Evolutionary conservation across 148 eudicot genomes (phyloP).

Genomic region (Nepenthes mirabilis): DNA sequence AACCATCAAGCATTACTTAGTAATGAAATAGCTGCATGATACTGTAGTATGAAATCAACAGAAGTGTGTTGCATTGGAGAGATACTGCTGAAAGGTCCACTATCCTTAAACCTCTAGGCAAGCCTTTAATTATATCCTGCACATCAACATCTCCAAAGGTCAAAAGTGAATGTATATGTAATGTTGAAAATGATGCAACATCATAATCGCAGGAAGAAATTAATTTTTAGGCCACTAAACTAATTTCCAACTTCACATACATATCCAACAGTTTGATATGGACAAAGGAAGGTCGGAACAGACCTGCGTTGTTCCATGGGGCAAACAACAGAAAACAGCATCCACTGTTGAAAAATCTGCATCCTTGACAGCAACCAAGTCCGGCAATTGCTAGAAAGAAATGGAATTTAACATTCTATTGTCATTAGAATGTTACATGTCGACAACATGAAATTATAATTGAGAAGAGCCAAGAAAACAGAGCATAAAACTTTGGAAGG

Average conservation of each 20-base stretch:
- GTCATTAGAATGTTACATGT: neutral
- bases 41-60: neutral
- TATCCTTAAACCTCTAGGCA: slow-evolving; percentile 63
- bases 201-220: neutral
- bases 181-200: neutral
- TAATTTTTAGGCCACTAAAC: too few species aligned
- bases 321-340: slow-evolving; percentile 98
- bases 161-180: neutral
- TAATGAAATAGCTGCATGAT: neutral
- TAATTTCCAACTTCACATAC: too few species aligned
- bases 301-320: slow-evolving; percentile 99
- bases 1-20: slow-evolving; percentile 8
- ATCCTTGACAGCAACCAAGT: slow-evolving; percentile 75
- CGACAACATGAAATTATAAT: neutral
- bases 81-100: slow-evolving; percentile 97
- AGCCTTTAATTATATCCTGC: slow-evolving; percentile 86
- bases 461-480: neutral
- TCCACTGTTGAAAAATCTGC: slow-evolving; percentile 81
- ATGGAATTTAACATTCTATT: neutral
- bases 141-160: neutral
- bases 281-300: neutral
- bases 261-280: too few species aligned
- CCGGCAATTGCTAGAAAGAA: slow-evolving; percentile 59
- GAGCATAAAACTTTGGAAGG: neutral
- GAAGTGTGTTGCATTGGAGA: slow-evolving; percentile 1